Percentiles rank a stretch among this genome's conserved stretches.
Conservation (phyloP, 345 rosid species). For the Eucalyptus paniculata region DNA sequence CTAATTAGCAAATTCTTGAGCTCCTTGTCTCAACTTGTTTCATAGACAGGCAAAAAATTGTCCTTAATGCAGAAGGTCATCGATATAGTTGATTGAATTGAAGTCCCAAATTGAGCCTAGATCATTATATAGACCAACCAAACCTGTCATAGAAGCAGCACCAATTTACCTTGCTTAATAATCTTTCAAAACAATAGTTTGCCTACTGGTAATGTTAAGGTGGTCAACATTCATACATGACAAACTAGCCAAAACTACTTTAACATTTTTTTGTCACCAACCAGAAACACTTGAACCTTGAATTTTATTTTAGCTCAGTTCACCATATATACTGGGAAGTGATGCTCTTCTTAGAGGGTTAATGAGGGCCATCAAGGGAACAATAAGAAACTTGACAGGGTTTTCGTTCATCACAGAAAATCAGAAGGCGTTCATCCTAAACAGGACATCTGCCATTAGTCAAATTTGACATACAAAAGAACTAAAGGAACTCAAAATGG, state of each 20-base stretch:
- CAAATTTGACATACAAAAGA: too few relatives aligned
- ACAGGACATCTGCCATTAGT: too few relatives aligned
- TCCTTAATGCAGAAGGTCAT: background rate
- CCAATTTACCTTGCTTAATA: background rate
- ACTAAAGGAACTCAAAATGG: too few relatives aligned
- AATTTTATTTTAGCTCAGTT: too few relatives aligned
- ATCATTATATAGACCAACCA: background rate
- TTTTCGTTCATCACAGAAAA: rapidly evolving
- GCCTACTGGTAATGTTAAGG: background rate
- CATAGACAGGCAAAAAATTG: background rate
- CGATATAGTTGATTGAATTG: too few relatives aligned
- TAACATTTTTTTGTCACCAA: too few relatives aligned
- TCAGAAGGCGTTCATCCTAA: rapidly evolving
- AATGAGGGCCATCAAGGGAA: too few relatives aligned
- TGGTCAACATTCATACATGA: background rate
- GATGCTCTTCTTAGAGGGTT: too few relatives aligned
- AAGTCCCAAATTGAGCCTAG: background rate
- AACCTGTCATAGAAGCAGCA: background rate
- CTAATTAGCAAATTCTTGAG: background rate
- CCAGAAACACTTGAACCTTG: too few relatives aligned
- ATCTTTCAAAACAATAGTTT: too few relatives aligned
- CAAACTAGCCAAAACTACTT: background rate
- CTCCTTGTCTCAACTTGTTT: background rate
- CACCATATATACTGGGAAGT: too few relatives aligned
- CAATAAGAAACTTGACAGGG: too few relatives aligned